Conservation (phyloP, 73 alveolate genomes). For the Blepharisma japonicum region DNA sequence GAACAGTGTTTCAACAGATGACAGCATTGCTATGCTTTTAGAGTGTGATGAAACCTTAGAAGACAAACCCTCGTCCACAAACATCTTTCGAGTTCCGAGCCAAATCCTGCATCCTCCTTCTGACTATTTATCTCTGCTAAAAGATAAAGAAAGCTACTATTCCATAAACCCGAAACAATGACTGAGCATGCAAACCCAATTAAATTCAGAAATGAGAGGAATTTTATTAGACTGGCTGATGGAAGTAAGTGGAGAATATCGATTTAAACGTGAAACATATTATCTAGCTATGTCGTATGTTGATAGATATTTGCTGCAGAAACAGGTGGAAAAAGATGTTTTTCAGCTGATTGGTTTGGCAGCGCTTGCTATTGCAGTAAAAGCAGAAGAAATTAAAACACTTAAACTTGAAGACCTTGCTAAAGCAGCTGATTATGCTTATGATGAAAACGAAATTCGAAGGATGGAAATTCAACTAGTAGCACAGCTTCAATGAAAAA, state of each 20-base stretch:
- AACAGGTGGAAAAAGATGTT: conserved; percentile 48
- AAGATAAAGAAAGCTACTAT: too few relatives aligned
- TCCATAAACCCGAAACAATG: too few relatives aligned
- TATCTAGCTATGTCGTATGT: conserved; percentile 58
- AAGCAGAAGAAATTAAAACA: conserved; percentile 76
- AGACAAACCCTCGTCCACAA: too few relatives aligned
- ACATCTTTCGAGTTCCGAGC: too few relatives aligned
- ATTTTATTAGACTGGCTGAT: conserved; percentile 76
- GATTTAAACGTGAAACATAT: conserved; percentile 64
- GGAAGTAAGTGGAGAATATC: conserved; percentile 66
- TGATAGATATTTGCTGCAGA: conserved; percentile 61
- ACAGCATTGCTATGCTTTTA: too few relatives aligned
- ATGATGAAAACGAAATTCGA: conserved; percentile 27
- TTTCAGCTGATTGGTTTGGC: conserved; percentile 76
- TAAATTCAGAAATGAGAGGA: conserved; percentile 41
- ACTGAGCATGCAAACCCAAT: conserved; percentile 14
- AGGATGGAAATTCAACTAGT: not conserved
- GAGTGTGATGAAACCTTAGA: too few relatives aligned
- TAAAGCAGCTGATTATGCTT: conserved; percentile 52
- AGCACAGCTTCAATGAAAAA: conserved; percentile 1
- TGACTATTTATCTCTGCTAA: too few relatives aligned
- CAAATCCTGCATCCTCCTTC: too few relatives aligned
- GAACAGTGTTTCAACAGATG: too few relatives aligned
- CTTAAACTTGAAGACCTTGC: conserved; percentile 87
- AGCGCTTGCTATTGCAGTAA: conserved; percentile 59